Conservation (phyloP, 1,284 basidiomycete genomes). For the Ceraceosorus guamensis region DNA sequence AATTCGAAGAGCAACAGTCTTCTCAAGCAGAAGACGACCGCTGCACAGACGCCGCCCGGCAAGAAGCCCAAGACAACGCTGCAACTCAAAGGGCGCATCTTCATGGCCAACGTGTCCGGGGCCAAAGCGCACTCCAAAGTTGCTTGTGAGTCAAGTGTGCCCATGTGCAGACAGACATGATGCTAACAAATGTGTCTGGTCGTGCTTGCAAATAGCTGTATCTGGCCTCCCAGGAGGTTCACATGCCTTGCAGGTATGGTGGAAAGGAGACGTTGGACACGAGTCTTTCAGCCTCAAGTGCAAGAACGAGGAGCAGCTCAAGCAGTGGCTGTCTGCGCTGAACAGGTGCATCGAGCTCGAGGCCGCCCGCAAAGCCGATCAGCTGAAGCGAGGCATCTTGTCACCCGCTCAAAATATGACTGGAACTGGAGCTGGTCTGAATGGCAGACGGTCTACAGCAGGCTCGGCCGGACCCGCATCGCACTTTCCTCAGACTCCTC, state of each 20-base stretch:
- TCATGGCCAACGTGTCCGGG: constrained; percentile 88
- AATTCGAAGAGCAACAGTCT: constrained; percentile 33
- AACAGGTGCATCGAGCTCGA: constrained; percentile 69
- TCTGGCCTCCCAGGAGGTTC: constrained; percentile 27
- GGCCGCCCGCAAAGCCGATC: constrained; percentile 21
- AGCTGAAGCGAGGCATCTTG: constrained; percentile 14
- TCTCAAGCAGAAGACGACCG: constrained; percentile 26
- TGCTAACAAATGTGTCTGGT: too few relatives aligned
- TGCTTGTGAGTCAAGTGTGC: neutral
- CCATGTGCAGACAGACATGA: too few relatives aligned
- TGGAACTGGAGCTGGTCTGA: constrained; percentile 12
- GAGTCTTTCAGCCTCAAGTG: constrained; percentile 93
- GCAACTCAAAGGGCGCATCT: constrained; percentile 91
- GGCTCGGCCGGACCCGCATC: constrained; percentile 7
- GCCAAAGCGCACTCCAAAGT: constrained; percentile 52
- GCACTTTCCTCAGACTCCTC: constrained; percentile 38
- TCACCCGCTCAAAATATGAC: constrained; percentile 28
- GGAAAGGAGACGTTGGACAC: constrained; percentile 79
- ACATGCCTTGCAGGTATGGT: constrained; percentile 69
- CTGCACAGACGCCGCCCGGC: constrained; percentile 6
- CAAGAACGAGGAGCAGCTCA: constrained; percentile 82
- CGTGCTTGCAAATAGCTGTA: neutral
- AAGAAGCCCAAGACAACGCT: constrained; percentile 61
- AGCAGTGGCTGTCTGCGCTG: constrained; percentile 82
- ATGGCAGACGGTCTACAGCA: constrained; percentile 27